Conservation (phyloP, 345 rosid species). For the Streptanthus diversifolius region DNA sequence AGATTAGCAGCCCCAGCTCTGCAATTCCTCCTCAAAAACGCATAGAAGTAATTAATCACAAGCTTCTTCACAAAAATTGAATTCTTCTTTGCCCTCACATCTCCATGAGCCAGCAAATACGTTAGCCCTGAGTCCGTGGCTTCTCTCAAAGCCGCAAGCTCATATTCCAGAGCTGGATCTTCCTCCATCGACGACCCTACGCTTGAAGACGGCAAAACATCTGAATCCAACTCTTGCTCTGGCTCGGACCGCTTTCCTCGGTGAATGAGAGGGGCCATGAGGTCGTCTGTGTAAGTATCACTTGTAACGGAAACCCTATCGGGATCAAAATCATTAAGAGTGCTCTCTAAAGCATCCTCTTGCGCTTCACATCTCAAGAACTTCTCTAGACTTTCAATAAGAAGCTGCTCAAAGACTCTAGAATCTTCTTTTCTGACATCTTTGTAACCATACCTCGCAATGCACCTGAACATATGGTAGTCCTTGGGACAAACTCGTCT, state of each 20-base stretch:
- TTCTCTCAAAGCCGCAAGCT: conserved; percentile 74
- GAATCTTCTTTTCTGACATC: conserved; percentile 86
- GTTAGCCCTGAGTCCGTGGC: conserved; percentile 86
- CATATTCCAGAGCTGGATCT: conserved; percentile 79
- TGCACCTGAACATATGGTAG: conserved; percentile 86
- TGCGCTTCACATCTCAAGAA: conserved; percentile 74
- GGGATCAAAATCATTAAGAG: conserved; percentile 39
- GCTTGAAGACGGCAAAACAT: conserved; percentile 48
- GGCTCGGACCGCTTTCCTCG: conserved; percentile 18
- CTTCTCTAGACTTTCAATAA: conserved; percentile 75
- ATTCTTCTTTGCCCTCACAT: conserved; percentile 78
- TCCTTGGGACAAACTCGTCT: conserved; percentile 87
- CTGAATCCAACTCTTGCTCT: conserved; percentile 35
- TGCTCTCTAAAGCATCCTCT: conserved; percentile 73
- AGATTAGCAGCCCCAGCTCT: conserved; percentile 77
- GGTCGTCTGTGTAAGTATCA: conserved; percentile 47
- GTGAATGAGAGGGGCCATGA: conserved; percentile 56
- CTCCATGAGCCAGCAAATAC: conserved; percentile 72
- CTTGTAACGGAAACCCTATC: conserved; percentile 41
- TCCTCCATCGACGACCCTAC: conserved; percentile 46
- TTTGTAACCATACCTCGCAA: conserved; percentile 92
- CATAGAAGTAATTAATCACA: conserved; percentile 84
- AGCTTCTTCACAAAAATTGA: conserved; percentile 83
- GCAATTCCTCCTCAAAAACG: conserved; percentile 76
- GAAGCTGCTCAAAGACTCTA: conserved; percentile 71